Evolutionary conservation across 2,329 filamentous ascomycete species (phyloP).

Genomic region (Aureobasidium namibiae): DNA sequence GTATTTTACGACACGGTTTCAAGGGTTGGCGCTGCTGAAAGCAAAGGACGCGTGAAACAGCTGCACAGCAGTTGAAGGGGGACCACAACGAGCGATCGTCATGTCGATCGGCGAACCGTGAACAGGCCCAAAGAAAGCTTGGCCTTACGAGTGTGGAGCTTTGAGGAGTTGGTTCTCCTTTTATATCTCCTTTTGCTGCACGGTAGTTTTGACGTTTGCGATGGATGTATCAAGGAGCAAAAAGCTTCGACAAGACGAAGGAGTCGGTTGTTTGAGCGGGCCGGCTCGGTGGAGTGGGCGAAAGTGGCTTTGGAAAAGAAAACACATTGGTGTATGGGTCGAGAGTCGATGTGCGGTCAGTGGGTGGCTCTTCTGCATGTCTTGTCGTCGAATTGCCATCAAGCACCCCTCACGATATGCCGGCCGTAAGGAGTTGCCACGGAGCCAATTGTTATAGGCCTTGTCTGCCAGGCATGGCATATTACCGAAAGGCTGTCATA

Average conservation of each 20-base stretch:
- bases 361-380: neutral
- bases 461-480: neutral
- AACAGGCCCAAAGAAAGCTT: neutral
- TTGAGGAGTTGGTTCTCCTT: neutral
- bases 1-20: neutral
- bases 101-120: neutral
- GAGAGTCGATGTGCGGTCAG: neutral
- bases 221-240: neutral
- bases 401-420: neutral
- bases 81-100: neutral
- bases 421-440: neutral
- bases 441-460: neutral
- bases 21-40: neutral
- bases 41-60: slow-evolving; percentile 3
- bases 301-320: neutral
- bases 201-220: too few relatives aligned
- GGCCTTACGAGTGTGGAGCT: neutral
- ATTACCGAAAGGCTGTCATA: neutral
- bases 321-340: neutral
- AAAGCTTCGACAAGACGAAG: neutral
- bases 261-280: neutral
- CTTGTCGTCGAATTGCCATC: neutral
- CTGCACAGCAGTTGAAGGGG: neutral
- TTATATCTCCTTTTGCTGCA: neutral
- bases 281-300: neutral